These are phyloP conservation scores for Stagonosporopsis chrysanthemi DNA, from an alignment of 2,329 filamentous ascomycete genomes.

Conservation along the genomic window DNA sequence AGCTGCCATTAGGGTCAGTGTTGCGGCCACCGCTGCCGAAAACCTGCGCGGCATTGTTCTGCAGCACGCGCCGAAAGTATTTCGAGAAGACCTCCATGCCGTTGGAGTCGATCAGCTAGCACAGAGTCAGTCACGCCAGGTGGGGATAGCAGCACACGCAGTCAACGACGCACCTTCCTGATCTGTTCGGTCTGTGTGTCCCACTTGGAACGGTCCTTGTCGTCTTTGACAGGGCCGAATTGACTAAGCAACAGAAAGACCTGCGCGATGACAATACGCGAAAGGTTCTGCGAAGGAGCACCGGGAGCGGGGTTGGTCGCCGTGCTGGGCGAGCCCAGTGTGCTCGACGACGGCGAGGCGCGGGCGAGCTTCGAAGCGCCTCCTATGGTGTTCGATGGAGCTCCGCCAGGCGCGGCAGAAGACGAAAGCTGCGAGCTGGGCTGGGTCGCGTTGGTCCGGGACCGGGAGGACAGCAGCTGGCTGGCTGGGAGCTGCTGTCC, in stretches of 20 bases:
- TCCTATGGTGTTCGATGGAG: slow-evolving; percentile 61
- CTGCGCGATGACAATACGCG: slow-evolving; percentile 94
- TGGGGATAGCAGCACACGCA: slow-evolving; percentile 12
- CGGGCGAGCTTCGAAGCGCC: slow-evolving; percentile 64
- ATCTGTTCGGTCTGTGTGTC: slow-evolving; percentile 91
- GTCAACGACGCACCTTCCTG: slow-evolving; percentile 72
- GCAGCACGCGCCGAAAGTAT: slow-evolving; percentile 92
- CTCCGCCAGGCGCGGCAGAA: slow-evolving; percentile 60
- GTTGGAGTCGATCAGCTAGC: slow-evolving; percentile 91
- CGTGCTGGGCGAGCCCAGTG: slow-evolving; percentile 61
- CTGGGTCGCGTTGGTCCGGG: slow-evolving; percentile 63
- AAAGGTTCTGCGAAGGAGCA: slow-evolving; percentile 62
- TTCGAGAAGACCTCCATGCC: slow-evolving; percentile 98
- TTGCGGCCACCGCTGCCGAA: slow-evolving; percentile 81
- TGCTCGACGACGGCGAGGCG: slow-evolving; percentile 67
- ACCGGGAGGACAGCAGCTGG: slow-evolving; percentile 64
- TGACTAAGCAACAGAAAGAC: slow-evolving; percentile 88
- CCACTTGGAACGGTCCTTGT: slow-evolving; percentile 90
- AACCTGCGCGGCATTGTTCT: slow-evolving; percentile 88
- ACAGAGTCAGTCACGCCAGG: slow-evolving; percentile 27
- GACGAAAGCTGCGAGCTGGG: slow-evolving; percentile 62
- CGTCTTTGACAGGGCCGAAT: slow-evolving; percentile 80
- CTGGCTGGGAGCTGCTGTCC: slow-evolving; percentile 62
- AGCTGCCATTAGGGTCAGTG: slow-evolving; percentile 79
- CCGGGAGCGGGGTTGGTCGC: slow-evolving; percentile 54